Evolutionary conservation across 352 stramenopile species (phyloP).

Genomic region (Blastocystis sp.): DNA sequence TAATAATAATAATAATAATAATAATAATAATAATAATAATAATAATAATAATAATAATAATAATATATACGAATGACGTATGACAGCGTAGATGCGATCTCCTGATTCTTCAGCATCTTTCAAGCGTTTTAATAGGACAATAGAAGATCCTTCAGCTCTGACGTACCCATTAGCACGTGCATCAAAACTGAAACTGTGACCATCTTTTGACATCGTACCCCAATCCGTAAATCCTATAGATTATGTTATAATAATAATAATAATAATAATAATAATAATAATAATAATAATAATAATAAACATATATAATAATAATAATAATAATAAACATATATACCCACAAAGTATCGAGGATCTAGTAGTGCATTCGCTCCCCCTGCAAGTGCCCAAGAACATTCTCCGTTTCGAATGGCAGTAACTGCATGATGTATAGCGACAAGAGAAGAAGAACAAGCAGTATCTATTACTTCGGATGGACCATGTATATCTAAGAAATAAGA

Average conservation of each 20-base stretch:
- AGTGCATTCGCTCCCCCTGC: conserved; percentile 30
- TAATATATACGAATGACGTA: too few species aligned
- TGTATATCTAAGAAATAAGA: conserved; percentile 30
- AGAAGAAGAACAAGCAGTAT: conserved; percentile 34
- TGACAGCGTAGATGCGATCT: conserved; percentile 31
- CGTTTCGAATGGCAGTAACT: conserved; percentile 13
- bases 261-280: too few species aligned
- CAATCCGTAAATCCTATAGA: conserved; percentile 21
- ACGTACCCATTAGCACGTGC: conserved; percentile 28
- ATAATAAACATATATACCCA: conserved; percentile 4
- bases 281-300: too few species aligned
- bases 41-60: too few species aligned
- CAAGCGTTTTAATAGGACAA: conserved; percentile 23
- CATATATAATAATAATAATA: too few species aligned
- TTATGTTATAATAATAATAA: too few species aligned
- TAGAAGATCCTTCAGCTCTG: conserved; percentile 19
- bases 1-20: too few species aligned
- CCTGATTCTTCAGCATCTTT: neutral
- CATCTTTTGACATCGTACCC: conserved; percentile 33
- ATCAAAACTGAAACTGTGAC: conserved; percentile 31
- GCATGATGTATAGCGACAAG: conserved; percentile 22
- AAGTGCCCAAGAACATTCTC: conserved; percentile 22
- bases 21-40: too few species aligned
- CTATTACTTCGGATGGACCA: conserved; percentile 20
- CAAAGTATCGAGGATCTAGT: conserved; percentile 35